These are phyloP conservation scores for Mortierella sp. DNA, from an alignment of 371 early-diverging fungal species.

Conservation along the genomic window DNA sequence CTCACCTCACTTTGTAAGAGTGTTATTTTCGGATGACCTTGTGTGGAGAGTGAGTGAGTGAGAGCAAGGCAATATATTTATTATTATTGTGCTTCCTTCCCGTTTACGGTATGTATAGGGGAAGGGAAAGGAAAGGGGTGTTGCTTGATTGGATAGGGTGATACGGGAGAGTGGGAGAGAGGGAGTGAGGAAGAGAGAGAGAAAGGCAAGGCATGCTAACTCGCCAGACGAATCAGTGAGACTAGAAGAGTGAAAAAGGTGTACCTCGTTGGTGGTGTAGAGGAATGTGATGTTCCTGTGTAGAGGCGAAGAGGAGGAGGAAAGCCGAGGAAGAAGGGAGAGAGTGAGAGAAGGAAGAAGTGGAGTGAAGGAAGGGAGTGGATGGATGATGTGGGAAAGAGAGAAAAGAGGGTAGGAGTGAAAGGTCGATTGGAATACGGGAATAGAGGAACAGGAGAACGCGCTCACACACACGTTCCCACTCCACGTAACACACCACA, in stretches of 20 bases:
- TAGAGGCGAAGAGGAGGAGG: not conserved
- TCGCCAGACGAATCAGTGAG: not conserved
- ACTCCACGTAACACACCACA: not conserved
- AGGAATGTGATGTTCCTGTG: not conserved
- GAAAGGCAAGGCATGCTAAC: not conserved
- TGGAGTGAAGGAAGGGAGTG: not conserved
- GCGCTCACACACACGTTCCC: not conserved
- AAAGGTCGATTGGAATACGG: not conserved
- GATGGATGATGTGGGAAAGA: not conserved
- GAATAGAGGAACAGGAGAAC: not conserved
- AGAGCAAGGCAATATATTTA: not conserved
- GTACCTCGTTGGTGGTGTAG: not conserved
- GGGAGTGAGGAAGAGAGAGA: not conserved
- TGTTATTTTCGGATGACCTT: constrained; percentile 5
- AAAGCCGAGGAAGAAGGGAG: not conserved
- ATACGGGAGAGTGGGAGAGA: not conserved
- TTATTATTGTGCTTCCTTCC: not conserved
- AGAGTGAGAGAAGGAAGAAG: not conserved
- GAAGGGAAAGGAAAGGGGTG: not conserved
- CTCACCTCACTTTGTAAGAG: not conserved
- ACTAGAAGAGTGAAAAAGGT: not conserved
- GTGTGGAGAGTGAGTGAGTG: not conserved
- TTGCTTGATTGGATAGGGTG: not conserved
- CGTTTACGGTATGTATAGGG: not conserved
- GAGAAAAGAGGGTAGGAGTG: no score